Evolutionary conservation across 495 filamentous ascomycete species (phyloP).

Genomic region (Talaromyces trachyspermus): DNA sequence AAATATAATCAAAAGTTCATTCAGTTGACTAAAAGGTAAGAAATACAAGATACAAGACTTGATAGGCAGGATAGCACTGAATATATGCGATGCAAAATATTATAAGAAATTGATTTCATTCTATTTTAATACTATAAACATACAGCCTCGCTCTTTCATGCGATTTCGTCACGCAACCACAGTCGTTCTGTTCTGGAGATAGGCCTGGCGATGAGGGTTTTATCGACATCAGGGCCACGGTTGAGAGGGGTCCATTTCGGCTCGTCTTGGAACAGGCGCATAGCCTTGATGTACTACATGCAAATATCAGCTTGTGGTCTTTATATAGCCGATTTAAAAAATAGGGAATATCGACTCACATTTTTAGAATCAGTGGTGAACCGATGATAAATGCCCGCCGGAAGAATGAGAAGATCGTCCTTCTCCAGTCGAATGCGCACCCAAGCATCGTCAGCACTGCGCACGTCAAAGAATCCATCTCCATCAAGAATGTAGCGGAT

Average conservation of each 20-base stretch:
- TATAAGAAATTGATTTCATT: no score
- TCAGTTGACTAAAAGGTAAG: no score
- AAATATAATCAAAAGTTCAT: no score
- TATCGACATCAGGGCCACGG: slow-evolving; percentile 67
- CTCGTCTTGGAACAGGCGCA: slow-evolving; percentile 97
- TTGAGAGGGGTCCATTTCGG: slow-evolving; percentile 98
- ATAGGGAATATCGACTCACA: slow-evolving; percentile 46
- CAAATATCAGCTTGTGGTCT: slow-evolving; percentile 12
- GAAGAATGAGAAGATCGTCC: slow-evolving; percentile 73
- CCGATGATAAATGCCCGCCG: slow-evolving; percentile 94
- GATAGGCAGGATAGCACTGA: background rate
- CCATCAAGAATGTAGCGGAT: slow-evolving; percentile 95
- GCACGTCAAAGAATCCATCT: slow-evolving; percentile 87
- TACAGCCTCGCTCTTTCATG: no score
- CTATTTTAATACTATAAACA: no score
- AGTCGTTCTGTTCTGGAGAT: slow-evolving; percentile 39
- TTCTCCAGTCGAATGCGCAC: slow-evolving; percentile 73
- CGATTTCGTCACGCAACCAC: background rate
- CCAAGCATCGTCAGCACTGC: slow-evolving; percentile 68
- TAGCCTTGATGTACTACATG: slow-evolving; percentile 81
- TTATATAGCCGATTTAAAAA: background rate
- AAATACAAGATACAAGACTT: no score
- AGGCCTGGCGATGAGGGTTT: slow-evolving; percentile 72
- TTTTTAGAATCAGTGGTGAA: slow-evolving; percentile 91
- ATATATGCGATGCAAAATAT: no score